Percentiles rank a stretch among this genome's conserved stretches.
phyloP scores from a whole-genome alignment of 2,329 filamentous ascomycete genomes.

The Diatrype stigma region DNA sequence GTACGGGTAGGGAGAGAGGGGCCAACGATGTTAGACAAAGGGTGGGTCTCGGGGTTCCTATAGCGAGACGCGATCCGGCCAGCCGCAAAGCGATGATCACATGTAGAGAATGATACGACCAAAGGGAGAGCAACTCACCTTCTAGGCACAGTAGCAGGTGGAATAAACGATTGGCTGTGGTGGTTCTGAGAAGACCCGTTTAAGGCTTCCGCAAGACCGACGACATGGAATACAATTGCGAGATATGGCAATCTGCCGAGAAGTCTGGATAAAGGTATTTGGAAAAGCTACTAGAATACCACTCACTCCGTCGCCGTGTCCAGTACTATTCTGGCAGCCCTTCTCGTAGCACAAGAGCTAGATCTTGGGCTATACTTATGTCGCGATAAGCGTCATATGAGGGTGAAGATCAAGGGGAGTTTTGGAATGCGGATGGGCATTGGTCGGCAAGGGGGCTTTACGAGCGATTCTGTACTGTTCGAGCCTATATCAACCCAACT shows the following conservation, averaged over 20 bases:
- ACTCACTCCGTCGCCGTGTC: conserved; percentile 21
- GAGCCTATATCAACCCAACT: background rate
- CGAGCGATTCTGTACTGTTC: background rate
- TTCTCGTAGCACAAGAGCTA: conserved; percentile 4
- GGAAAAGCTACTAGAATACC: conserved; percentile 7
- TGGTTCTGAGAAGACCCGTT: conserved; percentile 15
- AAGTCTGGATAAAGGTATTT: conserved; percentile 21
- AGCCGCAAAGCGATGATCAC: conserved; percentile 21
- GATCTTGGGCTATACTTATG: background rate
- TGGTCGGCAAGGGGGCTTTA: background rate
- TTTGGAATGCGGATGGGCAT: background rate
- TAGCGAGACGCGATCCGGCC: conserved; percentile 8
- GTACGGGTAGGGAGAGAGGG: background rate
- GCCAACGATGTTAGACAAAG: background rate
- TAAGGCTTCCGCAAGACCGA: conserved; percentile 29
- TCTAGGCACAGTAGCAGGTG: conserved; percentile 15
- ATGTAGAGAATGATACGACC: conserved; percentile 21
- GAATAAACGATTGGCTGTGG: conserved; percentile 23
- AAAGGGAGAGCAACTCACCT: conserved; percentile 24
- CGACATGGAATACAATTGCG: conserved; percentile 14
- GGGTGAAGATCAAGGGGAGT: background rate
- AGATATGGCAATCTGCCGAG: conserved; percentile 22
- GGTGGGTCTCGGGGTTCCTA: conserved; percentile 2
- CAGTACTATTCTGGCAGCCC: conserved; percentile 12
- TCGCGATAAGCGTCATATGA: conserved; percentile 1